Percentiles rank a stretch among this genome's conserved stretches.
These are phyloP conservation scores for Quercus lobata DNA, from an alignment of 331 rosid genomes.

Conservation along the genomic window DNA sequence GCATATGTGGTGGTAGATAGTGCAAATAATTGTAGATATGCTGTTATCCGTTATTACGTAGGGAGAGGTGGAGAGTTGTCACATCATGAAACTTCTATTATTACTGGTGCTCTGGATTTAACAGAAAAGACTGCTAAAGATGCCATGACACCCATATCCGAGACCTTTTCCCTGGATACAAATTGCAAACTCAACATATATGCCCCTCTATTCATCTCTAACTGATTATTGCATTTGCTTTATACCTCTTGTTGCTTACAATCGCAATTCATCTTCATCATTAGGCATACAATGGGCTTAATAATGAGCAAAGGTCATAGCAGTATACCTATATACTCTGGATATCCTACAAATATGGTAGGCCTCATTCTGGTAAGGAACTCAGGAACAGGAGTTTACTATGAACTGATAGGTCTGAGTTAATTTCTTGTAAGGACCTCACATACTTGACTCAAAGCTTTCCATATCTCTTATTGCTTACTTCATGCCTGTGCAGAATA, in stretches of 20 bases:
- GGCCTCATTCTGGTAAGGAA: slow-evolving; percentile 50
- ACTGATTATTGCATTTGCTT: not conserved
- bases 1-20: not conserved
- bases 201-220: slow-evolving; percentile 10
- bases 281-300: slow-evolving; percentile 49
- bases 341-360: slow-evolving; percentile 42
- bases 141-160: slow-evolving; percentile 61
- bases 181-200: slow-evolving; percentile 63
- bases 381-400: not conserved
- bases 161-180: slow-evolving; percentile 48
- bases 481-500: not conserved
- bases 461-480: slow-evolving; percentile 10
- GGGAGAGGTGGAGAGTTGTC: slow-evolving; percentile 74
- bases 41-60: slow-evolving; percentile 30
- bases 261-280: not conserved
- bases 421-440: not conserved
- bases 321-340: slow-evolving; percentile 47
- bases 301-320: slow-evolving; percentile 57
- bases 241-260: not conserved
- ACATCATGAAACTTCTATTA: slow-evolving; percentile 56
- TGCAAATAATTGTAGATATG: not conserved
- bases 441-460: slow-evolving; percentile 10
- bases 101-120: slow-evolving; percentile 66
- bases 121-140: slow-evolving; percentile 53
- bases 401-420: slow-evolving; percentile 6